Evolutionary conservation across 2,329 filamentous ascomycete species (phyloP).

Genomic region (Ophiostoma triangulosporum): DNA sequence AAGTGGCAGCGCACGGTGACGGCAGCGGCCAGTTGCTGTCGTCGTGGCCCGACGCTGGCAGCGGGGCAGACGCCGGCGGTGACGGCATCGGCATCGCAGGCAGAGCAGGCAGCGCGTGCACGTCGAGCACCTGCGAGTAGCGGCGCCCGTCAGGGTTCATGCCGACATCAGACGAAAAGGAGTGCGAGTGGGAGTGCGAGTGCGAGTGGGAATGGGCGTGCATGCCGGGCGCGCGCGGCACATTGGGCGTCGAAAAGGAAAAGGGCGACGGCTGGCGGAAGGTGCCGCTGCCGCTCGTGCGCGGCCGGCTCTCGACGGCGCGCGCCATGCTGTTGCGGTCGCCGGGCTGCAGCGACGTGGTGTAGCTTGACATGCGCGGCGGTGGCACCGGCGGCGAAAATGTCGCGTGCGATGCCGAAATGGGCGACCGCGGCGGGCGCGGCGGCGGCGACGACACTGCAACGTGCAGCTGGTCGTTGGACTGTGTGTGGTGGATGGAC

Average conservation of each 20-base stretch:
- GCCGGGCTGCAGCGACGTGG: conserved; percentile 31
- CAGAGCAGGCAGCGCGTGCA: background rate
- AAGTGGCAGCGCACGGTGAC: background rate
- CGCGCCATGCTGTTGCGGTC: conserved; percentile 24
- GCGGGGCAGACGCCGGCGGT: background rate
- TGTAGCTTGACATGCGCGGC: conserved; percentile 41
- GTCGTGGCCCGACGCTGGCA: conserved; percentile 19
- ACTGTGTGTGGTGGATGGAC: conserved; percentile 31
- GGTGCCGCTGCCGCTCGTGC: conserved; percentile 29
- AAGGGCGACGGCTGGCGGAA: conserved; percentile 23
- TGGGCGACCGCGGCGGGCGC: conserved; percentile 36
- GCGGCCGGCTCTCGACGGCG: conserved; percentile 21
- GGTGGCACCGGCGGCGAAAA: conserved; percentile 30
- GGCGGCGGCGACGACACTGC: conserved; percentile 27
- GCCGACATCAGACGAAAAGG: conserved; percentile 17
- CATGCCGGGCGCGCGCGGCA: background rate
- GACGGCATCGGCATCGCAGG: background rate
- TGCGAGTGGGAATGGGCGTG: background rate
- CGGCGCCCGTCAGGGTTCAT: conserved; percentile 14
- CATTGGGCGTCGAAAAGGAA: background rate
- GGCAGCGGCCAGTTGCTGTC: conserved; percentile 32
- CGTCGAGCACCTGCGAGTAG: conserved; percentile 26
- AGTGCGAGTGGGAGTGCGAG: conserved; percentile 15
- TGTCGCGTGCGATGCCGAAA: conserved; percentile 19
- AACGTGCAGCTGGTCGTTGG: conserved; percentile 34